Conservation (phyloP, 192 early-diverging fungal species). For the Glomus cerebriforme region DNA sequence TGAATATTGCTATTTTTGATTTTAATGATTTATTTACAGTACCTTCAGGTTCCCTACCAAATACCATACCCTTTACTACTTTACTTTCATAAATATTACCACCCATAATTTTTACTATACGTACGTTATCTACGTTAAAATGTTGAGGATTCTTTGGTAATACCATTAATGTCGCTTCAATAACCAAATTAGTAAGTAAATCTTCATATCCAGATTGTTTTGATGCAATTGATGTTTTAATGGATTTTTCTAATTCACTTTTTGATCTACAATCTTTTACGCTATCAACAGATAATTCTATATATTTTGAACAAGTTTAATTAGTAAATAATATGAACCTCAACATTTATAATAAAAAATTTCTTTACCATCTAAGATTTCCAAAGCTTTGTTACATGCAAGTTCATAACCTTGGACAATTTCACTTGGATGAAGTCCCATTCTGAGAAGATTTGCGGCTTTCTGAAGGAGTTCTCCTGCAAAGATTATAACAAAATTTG, state of each 20-base stretch:
- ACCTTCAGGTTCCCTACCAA: slow-evolving; percentile 90
- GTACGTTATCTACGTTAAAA: slow-evolving; percentile 95
- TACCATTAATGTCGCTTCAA: slow-evolving; percentile 78
- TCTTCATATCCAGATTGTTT: slow-evolving; percentile 98
- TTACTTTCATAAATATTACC: slow-evolving; percentile 83
- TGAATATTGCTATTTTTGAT: slow-evolving; percentile 94
- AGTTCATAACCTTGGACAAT: slow-evolving; percentile 94
- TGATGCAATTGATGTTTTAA: slow-evolving; percentile 78
- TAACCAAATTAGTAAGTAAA: slow-evolving; percentile 77
- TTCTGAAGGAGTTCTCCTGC: slow-evolving; percentile 93
- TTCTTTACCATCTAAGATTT: slow-evolving; percentile 72
- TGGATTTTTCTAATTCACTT: slow-evolving; percentile 72
- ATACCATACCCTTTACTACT: slow-evolving; percentile 97
- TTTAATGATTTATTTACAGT: slow-evolving; percentile 66
- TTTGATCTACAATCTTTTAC: slow-evolving; percentile 53
- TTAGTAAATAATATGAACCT: too few species aligned
- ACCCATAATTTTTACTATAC: slow-evolving; percentile 97
- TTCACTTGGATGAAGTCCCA: slow-evolving; percentile 95
- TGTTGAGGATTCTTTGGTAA: slow-evolving; percentile 87
- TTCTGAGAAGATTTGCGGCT: slow-evolving; percentile 88
- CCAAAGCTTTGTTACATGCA: slow-evolving; percentile 79
- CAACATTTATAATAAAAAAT: neutral
- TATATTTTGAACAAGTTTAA: neutral
- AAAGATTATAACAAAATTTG: slow-evolving; percentile 95
- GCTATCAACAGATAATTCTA: slow-evolving; percentile 70